These are phyloP conservation scores for Zymoseptoria tritici DNA, from an alignment of 2,329 filamentous ascomycete genomes.

Conservation along the genomic window DNA sequence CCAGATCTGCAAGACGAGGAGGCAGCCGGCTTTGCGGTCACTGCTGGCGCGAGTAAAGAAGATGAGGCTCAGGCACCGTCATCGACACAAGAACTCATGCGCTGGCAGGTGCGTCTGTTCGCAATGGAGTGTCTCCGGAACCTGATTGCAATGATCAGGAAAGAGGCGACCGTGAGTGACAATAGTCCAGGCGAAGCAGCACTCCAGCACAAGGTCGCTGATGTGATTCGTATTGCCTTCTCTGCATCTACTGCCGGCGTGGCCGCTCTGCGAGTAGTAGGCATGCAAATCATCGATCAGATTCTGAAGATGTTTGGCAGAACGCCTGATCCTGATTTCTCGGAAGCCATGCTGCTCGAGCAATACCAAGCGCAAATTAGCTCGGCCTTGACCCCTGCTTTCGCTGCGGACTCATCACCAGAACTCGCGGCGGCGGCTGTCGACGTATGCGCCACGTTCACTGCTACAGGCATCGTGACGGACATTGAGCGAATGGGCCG, in stretches of 20 bases:
- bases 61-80: slow-evolving; percentile 34
- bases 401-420: slow-evolving; percentile 89
- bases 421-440: slow-evolving; percentile 93
- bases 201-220: slow-evolving; percentile 75
- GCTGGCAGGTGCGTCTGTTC: slow-evolving; percentile 94
- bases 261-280: slow-evolving; percentile 80
- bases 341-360: slow-evolving; percentile 92
- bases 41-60: slow-evolving; percentile 49
- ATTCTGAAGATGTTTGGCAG: slow-evolving; percentile 94
- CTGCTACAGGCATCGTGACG: slow-evolving; percentile 92
- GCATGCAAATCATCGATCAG: slow-evolving; percentile 86
- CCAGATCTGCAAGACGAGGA: slow-evolving; percentile 94
- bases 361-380: slow-evolving; percentile 98
- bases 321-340: slow-evolving; percentile 90
- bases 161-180: slow-evolving; percentile 69
- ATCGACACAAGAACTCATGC: slow-evolving; percentile 70
- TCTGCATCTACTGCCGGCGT: slow-evolving; percentile 93
- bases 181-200: slow-evolving; percentile 70
- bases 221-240: slow-evolving; percentile 94
- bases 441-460: slow-evolving; percentile 96
- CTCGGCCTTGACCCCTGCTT: slow-evolving; percentile 90
- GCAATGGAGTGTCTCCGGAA: slow-evolving; percentile 84
- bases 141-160: slow-evolving; percentile 69
- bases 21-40: slow-evolving; percentile 87
- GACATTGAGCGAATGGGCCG: slow-evolving; percentile 98